These are phyloP conservation scores for Helenozyma rhizophorensis DNA, from an alignment of 805 yeast genomes.

Conservation along the genomic window DNA sequence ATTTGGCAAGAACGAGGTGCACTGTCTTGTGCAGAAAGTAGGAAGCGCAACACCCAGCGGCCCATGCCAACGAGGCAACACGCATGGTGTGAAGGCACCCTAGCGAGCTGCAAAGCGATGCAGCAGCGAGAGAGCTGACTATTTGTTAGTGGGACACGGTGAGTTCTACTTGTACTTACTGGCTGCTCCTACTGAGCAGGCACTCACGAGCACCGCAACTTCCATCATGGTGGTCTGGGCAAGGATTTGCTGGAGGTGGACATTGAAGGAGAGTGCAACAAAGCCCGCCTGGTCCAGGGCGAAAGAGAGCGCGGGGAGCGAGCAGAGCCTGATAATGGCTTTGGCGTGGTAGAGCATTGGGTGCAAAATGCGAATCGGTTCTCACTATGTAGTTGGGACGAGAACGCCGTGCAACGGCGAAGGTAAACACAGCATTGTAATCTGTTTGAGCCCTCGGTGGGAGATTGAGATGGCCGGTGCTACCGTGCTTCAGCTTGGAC, in stretches of 20 bases:
- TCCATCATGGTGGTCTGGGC: constrained; percentile 20
- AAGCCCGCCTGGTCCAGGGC: constrained; percentile 28
- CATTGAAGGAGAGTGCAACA: constrained; percentile 17
- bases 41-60: constrained; percentile 21
- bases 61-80: constrained; percentile 23
- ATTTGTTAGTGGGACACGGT: too few species aligned
- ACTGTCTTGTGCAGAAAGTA: constrained; percentile 22
- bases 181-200: constrained; percentile 34
- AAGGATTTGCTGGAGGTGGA: constrained; percentile 18
- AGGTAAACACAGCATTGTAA: too few species aligned
- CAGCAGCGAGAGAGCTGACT: constrained; percentile 31
- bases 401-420: constrained; percentile 5
- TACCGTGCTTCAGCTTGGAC: too few species aligned
- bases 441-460: too few species aligned
- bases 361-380: constrained; percentile 17
- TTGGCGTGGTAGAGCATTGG: constrained; percentile 12
- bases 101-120: constrained; percentile 22
- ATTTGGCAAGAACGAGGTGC: constrained; percentile 24
- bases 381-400: too few species aligned
- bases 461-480: too few species aligned
- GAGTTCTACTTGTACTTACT: constrained; percentile 23
- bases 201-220: constrained; percentile 21
- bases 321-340: constrained; percentile 15
- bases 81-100: constrained; percentile 26
- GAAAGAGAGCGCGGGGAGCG: constrained; percentile 23